A percentile compares a stretch with the other conserved stretches of the same genome.
Evolutionary conservation across 108 stramenopile genomes (phyloP).

Genomic region (Discostella pseudostelligera): DNA sequence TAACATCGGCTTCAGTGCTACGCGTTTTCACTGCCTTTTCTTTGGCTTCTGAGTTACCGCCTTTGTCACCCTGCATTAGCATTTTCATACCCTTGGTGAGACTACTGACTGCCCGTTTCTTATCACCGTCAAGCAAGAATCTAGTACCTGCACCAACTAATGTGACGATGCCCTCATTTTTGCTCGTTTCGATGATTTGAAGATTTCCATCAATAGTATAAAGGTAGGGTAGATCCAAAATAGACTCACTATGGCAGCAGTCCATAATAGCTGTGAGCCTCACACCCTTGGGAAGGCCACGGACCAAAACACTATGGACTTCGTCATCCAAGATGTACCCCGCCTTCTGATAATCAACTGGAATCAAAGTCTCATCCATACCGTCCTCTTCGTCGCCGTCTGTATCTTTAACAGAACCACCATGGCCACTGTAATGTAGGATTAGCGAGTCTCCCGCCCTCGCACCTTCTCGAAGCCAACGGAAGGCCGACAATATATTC

Average conservation of each 20-base stretch:
- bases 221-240: conserved; percentile 49
- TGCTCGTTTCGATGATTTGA: conserved; percentile 39
- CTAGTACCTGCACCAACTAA: conserved; percentile 40
- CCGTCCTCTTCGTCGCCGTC: conserved; percentile 55
- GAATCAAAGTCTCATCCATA: conserved; percentile 63
- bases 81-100: conserved; percentile 22
- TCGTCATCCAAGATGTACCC: conserved; percentile 66
- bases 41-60: conserved; percentile 29
- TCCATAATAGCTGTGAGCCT: conserved; percentile 63
- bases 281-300: conserved; percentile 55
- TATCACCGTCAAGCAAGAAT: conserved; percentile 45
- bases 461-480: conserved; percentile 15
- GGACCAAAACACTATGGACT: conserved; percentile 49
- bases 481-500: conserved; percentile 35
- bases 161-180: conserved; percentile 29
- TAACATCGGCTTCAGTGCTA: conserved; percentile 44
- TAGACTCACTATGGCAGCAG: conserved; percentile 66
- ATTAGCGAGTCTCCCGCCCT: conserved; percentile 55
- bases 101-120: conserved; percentile 25
- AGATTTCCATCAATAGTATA: conserved; percentile 44
- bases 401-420: conserved; percentile 43
- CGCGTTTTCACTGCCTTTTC: conserved; percentile 31
- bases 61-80: conserved; percentile 25
- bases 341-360: conserved; percentile 56
- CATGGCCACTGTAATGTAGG: conserved; percentile 64